Conservation (phyloP, 2,329 filamentous ascomycete genomes). For the Blastomyces parvus region DNA sequence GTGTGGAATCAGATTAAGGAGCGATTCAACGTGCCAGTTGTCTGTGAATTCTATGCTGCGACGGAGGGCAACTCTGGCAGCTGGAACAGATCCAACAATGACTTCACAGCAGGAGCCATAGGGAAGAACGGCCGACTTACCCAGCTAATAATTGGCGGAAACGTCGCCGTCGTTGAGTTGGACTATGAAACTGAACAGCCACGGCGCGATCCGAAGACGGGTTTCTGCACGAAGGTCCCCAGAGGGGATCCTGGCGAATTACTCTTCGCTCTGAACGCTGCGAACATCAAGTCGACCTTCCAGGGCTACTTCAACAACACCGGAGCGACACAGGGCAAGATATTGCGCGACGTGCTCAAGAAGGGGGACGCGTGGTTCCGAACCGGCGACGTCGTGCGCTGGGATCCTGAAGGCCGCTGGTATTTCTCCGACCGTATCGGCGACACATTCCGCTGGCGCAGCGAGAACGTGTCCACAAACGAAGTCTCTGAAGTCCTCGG, state of each 20-base stretch:
- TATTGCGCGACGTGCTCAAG: slow-evolving; percentile 61
- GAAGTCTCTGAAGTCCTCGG: slow-evolving; percentile 73
- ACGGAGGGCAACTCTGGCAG: slow-evolving; percentile 61
- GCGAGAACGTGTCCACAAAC: slow-evolving; percentile 70
- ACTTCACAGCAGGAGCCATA: slow-evolving; percentile 65
- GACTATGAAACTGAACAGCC: slow-evolving; percentile 63
- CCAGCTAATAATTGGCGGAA: slow-evolving; percentile 43
- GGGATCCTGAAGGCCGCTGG: slow-evolving; percentile 59
- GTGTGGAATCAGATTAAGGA: slow-evolving; percentile 77
- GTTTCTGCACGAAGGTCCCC: slow-evolving; percentile 53
- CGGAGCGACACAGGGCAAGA: slow-evolving; percentile 61
- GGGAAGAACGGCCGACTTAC: slow-evolving; percentile 60
- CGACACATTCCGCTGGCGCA: slow-evolving; percentile 53
- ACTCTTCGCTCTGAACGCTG: slow-evolving; percentile 58
- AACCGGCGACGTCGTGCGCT: slow-evolving; percentile 70
- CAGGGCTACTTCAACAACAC: slow-evolving; percentile 74
- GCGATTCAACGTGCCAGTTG: slow-evolving; percentile 63
- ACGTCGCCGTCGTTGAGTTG: slow-evolving; percentile 54
- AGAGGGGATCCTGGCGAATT: slow-evolving; percentile 64
- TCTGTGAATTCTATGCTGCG: slow-evolving; percentile 73
- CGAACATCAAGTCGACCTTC: slow-evolving; percentile 56
- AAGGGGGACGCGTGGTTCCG: slow-evolving; percentile 77
- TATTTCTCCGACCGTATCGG: slow-evolving; percentile 64
- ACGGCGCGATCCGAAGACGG: slow-evolving; percentile 56
- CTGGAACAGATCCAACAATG: slow-evolving; percentile 66